These are phyloP conservation scores for Tylopilus balloui DNA, from an alignment of 768 basidiomycete species.

Conservation along the genomic window DNA sequence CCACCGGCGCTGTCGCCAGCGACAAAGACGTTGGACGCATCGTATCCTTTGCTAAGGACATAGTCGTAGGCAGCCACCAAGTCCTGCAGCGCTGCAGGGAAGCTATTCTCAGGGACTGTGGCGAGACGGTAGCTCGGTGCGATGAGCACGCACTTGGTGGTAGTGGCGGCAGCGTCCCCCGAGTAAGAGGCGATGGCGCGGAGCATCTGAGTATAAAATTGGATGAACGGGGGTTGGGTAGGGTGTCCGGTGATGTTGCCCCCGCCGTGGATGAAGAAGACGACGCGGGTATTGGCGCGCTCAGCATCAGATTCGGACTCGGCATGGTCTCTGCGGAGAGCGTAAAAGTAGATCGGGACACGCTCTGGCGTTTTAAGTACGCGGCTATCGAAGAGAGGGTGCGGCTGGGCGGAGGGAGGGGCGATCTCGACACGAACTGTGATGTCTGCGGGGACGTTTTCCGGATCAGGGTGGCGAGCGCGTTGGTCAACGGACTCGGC, in stretches of 20 bases:
- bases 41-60: conserved; percentile 21
- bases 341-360: conserved; percentile 20
- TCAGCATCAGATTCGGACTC: too few relatives aligned
- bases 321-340: background rate
- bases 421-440: conserved; percentile 15
- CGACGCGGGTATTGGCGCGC: too few relatives aligned
- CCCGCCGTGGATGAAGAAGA: too few relatives aligned
- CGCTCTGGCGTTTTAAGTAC: too few relatives aligned
- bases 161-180: background rate
- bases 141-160: conserved; percentile 2
- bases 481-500: conserved; percentile 16
- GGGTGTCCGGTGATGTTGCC: conserved; percentile 19
- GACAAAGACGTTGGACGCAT: conserved; percentile 14
- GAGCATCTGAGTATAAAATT: too few relatives aligned
- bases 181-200: background rate
- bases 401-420: conserved; percentile 1
- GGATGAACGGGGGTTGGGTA: background rate
- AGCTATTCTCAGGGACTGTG: conserved; percentile 20
- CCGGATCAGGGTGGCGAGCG: background rate
- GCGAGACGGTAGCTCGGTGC: too few relatives aligned
- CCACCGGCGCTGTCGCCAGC: conserved; percentile 27
- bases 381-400: background rate
- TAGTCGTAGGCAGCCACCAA: conserved; percentile 25
- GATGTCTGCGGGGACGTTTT: conserved; percentile 3
- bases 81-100: conserved; percentile 23